Evolutionary conservation across 2,329 filamentous ascomycete species (phyloP), one percentile per base, ranked within the genome.

Genomic region (Biscogniauxia mediterranea): DNA sequence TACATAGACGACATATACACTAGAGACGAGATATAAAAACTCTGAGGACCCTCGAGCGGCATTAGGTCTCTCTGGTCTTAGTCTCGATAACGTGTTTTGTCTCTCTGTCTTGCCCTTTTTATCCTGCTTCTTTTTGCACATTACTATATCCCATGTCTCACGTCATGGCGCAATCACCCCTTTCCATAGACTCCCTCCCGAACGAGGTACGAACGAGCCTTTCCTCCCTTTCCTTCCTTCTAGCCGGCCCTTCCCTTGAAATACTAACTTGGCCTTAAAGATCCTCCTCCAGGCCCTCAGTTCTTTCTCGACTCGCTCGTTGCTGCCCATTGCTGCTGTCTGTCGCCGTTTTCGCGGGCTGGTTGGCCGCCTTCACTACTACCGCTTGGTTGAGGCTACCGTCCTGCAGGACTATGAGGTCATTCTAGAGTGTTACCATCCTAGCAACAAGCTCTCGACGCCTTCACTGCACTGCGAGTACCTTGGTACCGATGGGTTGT

Each of bases 371-470:
- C 82, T 91, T 52, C 76, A 92, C 7, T 85, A 90, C 64, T 81
- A 83, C 55, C 87, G 90, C 38, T 79, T 92, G 1, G 76, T 88
- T 54, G 74, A 82, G 20, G 85, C 86, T 20, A 81, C 86, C 4
- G 77, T 83, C 2, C 76, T 89, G 7, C 76, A 82, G 46, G 83
- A 86, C 46, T 85, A 91, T 70, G 84, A 87, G 58, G 76, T 95
- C 49, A 85, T 93, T 46, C 84, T 96, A 51, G 90, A 94, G 77
- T 92, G 89, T 73, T 93, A 90, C 70, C 90, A 90, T 65, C 91
- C 91, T 0, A 85, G 81, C 64, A 86, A 83, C 23, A 89, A 88
- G 73, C 79, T 89, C 55, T 87, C 83, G 5, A 88, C 89, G 20
- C 89, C 90, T 0, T 87, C 87, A 58, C 81, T 92, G 13, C 74